Evolutionary conservation across 1,139 yeast genomes (phyloP).

Genomic region (Lodderomyces metapsilosis): DNA sequence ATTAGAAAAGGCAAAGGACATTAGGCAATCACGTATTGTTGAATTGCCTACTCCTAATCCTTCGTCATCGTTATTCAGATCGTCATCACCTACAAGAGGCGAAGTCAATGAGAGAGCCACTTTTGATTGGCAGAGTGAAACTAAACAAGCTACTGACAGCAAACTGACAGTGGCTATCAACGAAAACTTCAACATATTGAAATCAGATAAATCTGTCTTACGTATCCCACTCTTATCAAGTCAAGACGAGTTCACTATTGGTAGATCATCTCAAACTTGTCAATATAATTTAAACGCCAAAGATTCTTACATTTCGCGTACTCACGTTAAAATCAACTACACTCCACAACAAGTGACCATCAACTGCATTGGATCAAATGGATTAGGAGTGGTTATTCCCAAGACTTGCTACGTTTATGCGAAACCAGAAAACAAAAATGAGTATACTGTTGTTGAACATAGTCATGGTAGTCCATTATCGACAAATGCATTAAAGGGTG

Average conservation of each 20-base stretch:
- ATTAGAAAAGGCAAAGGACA: not conserved
- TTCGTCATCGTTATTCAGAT: constrained; percentile 50
- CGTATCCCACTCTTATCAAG: constrained; percentile 33
- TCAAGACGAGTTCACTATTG: constrained; percentile 39
- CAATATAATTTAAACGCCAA: constrained; percentile 54
- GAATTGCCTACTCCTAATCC: constrained; percentile 57
- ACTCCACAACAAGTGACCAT: constrained; percentile 31
- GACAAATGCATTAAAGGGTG: constrained; percentile 13
- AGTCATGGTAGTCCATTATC: constrained; percentile 21
- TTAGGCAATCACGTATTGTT: constrained; percentile 4
- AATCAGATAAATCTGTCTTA: constrained; percentile 38
- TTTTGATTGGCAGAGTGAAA: not conserved
- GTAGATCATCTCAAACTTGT: constrained; percentile 65
- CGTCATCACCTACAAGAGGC: constrained; percentile 39
- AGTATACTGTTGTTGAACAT: constrained; percentile 34
- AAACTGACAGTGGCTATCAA: constrained; percentile 18
- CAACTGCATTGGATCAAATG: constrained; percentile 70
- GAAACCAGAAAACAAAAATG: constrained; percentile 22
- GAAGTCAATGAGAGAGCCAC: not conserved
- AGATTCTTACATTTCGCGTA: constrained; percentile 65
- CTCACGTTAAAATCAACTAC: constrained; percentile 47
- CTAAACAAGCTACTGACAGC: not conserved
- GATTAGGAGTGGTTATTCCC: constrained; percentile 63
- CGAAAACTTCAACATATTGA: constrained; percentile 38
- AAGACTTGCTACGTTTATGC: constrained; percentile 35